These are phyloP conservation scores for Macadamia tetraphylla DNA, from an alignment of 164 flowering plant species.

Conservation along the genomic window DNA sequence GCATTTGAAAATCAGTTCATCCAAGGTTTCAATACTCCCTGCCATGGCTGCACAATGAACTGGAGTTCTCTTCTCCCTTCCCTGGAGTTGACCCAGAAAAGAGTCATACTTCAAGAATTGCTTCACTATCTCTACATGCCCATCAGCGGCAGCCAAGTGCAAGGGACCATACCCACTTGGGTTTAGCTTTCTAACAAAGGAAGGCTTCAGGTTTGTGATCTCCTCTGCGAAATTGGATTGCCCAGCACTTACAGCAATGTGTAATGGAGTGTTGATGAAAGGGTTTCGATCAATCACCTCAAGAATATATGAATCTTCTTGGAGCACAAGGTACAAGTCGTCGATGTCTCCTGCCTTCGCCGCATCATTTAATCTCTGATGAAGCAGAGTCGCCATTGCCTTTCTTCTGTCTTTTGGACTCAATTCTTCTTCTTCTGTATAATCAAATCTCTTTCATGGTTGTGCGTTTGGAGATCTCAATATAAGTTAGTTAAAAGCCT, in stretches of 20 bases:
- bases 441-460: too few species aligned
- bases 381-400: too few species aligned
- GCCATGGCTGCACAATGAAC: neutral
- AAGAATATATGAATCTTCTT: too few species aligned
- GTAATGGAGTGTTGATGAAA: slow-evolving; percentile 1
- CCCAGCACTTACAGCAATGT: neutral
- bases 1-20: neutral
- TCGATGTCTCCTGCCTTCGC: too few species aligned
- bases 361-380: too few species aligned
- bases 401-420: too few species aligned
- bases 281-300: neutral
- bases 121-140: neutral
- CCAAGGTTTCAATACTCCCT: neutral
- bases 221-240: neutral
- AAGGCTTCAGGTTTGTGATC: neutral
- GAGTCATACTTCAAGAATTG: neutral
- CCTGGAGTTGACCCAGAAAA: neutral
- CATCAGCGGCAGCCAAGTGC: neutral
- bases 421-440: too few species aligned
- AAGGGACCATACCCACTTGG: neutral
- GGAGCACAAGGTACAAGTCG: too few species aligned
- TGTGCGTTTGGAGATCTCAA: too few species aligned
- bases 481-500: too few species aligned
- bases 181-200: neutral
- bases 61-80: slow-evolving; percentile 1